phyloP scores from a whole-genome alignment of 192 early-diverging fungal genomes.

The Geosiphon pyriformis region DNA sequence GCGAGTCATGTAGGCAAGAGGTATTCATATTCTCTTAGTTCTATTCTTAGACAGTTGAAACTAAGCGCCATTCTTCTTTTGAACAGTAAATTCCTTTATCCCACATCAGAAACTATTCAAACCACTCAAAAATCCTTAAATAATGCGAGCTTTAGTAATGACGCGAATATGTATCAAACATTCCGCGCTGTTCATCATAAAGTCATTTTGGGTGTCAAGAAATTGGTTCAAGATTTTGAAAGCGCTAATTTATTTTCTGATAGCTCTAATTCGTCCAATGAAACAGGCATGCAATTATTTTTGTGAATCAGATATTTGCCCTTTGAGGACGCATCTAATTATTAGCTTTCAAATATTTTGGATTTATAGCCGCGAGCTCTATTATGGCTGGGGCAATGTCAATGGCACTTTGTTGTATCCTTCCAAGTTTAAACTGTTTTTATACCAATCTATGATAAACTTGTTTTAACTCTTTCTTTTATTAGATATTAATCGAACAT shows the following conservation, averaged over 20 bases:
- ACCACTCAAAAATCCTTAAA: too few species aligned
- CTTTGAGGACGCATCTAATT: too few species aligned
- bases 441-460: background rate
- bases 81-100: conserved; percentile 52
- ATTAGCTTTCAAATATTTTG: too few species aligned
- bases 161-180: conserved; percentile 53
- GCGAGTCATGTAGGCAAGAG: conserved; percentile 61
- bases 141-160: conserved; percentile 30
- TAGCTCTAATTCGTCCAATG: background rate
- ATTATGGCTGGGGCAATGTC: conserved; percentile 59
- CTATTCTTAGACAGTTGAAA: background rate
- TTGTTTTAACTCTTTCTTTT: background rate
- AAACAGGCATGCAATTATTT: background rate
- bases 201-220: conserved; percentile 37
- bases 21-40: conserved; percentile 25
- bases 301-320: background rate
- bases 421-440: background rate
- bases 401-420: conserved; percentile 55
- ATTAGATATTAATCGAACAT: conserved; percentile 65
- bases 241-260: conserved; percentile 19
- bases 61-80: background rate
- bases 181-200: conserved; percentile 51
- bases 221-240: conserved; percentile 31
- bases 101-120: conserved; percentile 33
- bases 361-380: conserved; percentile 31